These are phyloP conservation scores for Fusarium globosum DNA, from an alignment of 2,329 filamentous ascomycete species.

Conservation along the genomic window DNA sequence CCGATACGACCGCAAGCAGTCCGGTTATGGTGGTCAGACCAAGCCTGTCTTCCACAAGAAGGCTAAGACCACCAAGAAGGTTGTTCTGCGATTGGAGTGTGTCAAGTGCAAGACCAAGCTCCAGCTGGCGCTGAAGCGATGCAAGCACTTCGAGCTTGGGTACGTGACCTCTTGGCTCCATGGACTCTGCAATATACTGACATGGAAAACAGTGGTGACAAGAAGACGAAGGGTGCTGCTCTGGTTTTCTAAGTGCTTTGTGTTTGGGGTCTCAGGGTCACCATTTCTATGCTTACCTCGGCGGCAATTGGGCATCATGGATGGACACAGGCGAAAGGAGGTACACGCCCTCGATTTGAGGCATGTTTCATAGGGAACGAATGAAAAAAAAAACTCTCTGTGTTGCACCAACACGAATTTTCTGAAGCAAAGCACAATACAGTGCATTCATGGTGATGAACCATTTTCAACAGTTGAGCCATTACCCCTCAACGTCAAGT, in stretches of 20 bases:
- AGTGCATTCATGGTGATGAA: constrained; percentile 8
- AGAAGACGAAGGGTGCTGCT: constrained; percentile 99
- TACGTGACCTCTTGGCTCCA: constrained; percentile 63
- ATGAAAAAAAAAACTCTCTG: constrained; percentile 50
- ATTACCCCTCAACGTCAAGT: constrained; percentile 11
- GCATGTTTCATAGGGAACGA: constrained; percentile 59
- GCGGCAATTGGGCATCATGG: constrained; percentile 60
- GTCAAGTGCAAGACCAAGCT: constrained; percentile 97
- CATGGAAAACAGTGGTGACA: constrained; percentile 84
- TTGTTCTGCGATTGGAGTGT: constrained; percentile 98
- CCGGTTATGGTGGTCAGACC: constrained; percentile 99
- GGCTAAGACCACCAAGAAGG: constrained; percentile 99
- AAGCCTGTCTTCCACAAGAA: constrained; percentile 99
- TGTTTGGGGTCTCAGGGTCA: constrained; percentile 51
- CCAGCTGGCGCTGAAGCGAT: constrained; percentile 98
- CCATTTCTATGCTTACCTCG: constrained; percentile 58
- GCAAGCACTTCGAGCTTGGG: constrained; percentile 99
- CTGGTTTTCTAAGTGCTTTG: constrained; percentile 92
- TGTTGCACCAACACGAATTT: constrained; percentile 40
- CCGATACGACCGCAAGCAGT: constrained; percentile 99
- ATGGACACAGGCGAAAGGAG: constrained; percentile 62
- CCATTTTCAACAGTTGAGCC: constrained; percentile 3
- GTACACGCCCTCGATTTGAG: constrained; percentile 58
- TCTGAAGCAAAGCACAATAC: constrained; percentile 15
- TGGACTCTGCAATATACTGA: constrained; percentile 52